Base-by-base conservation (phyloP, 805 yeast species). In the Scheffersomyces ergatensis region DNA sequence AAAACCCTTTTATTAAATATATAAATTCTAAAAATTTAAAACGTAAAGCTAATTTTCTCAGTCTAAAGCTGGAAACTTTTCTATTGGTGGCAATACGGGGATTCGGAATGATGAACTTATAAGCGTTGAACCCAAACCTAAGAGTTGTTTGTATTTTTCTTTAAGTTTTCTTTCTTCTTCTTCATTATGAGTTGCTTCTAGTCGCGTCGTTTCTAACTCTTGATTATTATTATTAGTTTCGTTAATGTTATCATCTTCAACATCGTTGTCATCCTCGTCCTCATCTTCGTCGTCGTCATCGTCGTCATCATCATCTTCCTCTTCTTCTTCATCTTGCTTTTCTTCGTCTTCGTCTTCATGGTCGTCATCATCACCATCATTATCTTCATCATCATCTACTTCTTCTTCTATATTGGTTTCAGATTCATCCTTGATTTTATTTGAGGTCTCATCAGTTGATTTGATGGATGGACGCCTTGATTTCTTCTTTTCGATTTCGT, bases 51-150 rank as follows among this genome's bases (percentile, higher is more conserved):
- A 23, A 23, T 11, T 8, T 23, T 23, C 25, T 23, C 25, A 23
- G 11, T 7, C 11, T 23, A 11, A 23, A 25, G 5, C 18, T 3
- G 58, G 60, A 37, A 60, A 58, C 25, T 42, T 48, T 23, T 60
- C 63, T 18, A 59, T 33, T 1, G 64, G 58, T 9, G 65, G 65
- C 17, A 58, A 33, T n/a, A 34, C 23, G 8, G 38, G 27, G 8
- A 36, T 30, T 24, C 30, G 30, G 5, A 40, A 27, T 3, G 38
- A 23, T 27, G 30, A 18, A 20, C 21, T 4, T 11, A 24, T 16
- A 3, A 23, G 36, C 5, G 42, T 20, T 20, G 27, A 16, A 5
- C 27, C 34, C 14, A 38, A 15, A 17, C 37, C 41, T 29, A 51
- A 33, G 8, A 44, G 29, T 32, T 43, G 37, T 36, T 40, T 46